Percentiles rank a stretch among this genome's conserved stretches.
phyloP scores from a whole-genome alignment of 1,284 basidiomycete genomes.

The Neotropicomus parvogracilis region DNA sequence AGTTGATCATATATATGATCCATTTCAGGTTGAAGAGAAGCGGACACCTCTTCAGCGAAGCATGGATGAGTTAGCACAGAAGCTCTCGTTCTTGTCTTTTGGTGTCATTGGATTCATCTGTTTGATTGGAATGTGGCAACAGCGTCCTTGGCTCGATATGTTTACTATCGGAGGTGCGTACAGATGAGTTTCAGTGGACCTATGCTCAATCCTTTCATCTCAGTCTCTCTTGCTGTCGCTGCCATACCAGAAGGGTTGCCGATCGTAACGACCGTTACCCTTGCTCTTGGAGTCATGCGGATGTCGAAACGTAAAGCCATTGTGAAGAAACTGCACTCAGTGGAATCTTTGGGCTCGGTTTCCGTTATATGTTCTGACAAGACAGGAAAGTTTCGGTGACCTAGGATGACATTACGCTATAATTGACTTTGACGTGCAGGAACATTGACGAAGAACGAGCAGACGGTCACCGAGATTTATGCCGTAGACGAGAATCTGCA shows the following conservation, averaged over 20 bases:
- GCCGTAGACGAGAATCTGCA: slow-evolving; percentile 78
- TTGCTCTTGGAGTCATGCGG: slow-evolving; percentile 89
- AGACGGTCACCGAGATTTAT: slow-evolving; percentile 89
- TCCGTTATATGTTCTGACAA: slow-evolving; percentile 98
- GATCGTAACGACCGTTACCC: slow-evolving; percentile 95
- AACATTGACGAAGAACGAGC: slow-evolving; percentile 95
- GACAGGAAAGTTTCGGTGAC: slow-evolving; percentile 57
- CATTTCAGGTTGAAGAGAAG: slow-evolving; percentile 77
- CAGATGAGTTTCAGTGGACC: background rate
- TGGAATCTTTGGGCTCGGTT: slow-evolving; percentile 91
- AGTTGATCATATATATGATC: background rate
- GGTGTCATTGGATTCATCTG: slow-evolving; percentile 92
- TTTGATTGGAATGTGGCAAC: slow-evolving; percentile 84
- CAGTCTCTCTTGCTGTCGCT: slow-evolving; percentile 95
- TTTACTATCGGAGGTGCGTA: slow-evolving; percentile 92
- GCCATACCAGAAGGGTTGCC: slow-evolving; percentile 97
- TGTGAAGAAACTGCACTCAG: slow-evolving; percentile 94
- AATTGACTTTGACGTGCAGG: slow-evolving; percentile 44
- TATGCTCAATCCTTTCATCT: slow-evolving; percentile 14
- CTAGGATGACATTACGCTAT: background rate
- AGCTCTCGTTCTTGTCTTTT: slow-evolving; percentile 87
- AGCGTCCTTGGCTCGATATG: slow-evolving; percentile 94
- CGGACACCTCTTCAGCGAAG: slow-evolving; percentile 90
- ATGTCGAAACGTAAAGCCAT: slow-evolving; percentile 96
- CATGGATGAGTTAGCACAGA: slow-evolving; percentile 97